Evolutionary conservation across 495 filamentous ascomycete genomes (phyloP).

Genomic region (Aspergillus egyptiacus): DNA sequence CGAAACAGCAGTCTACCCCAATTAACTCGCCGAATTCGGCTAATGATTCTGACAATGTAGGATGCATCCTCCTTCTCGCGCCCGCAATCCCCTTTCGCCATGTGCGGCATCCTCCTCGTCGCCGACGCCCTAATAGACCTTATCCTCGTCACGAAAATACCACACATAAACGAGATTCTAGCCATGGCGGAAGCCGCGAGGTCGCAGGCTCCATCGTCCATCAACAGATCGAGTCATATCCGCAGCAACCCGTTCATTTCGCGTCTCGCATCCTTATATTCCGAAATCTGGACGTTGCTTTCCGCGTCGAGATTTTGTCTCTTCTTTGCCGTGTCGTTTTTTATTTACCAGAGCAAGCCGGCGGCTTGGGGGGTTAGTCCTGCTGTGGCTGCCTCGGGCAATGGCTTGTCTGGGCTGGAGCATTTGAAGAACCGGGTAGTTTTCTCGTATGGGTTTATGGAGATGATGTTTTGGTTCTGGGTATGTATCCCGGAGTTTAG

Average conservation of each 20-base stretch:
- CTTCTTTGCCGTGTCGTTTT: slow-evolving; percentile 60
- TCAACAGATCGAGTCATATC: slow-evolving; percentile 11
- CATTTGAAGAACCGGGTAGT: slow-evolving; percentile 72
- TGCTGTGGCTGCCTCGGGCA: slow-evolving; percentile 12
- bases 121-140: slow-evolving; percentile 67
- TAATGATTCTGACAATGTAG: too few relatives aligned
- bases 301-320: slow-evolving; percentile 60
- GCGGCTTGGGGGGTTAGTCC: slow-evolving; percentile 30
- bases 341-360: slow-evolving; percentile 57
- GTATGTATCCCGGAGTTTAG: slow-evolving; percentile 33
- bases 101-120: slow-evolving; percentile 64
- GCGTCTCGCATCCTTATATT: slow-evolving; percentile 46
- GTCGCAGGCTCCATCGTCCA: slow-evolving; percentile 9
- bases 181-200: slow-evolving; percentile 26
- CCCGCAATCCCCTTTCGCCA: slow-evolving; percentile 60
- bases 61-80: slow-evolving; percentile 46
- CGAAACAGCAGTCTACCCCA: slow-evolving; percentile 9
- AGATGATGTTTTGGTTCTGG: slow-evolving; percentile 87
- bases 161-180: slow-evolving; percentile 36
- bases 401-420: slow-evolving; percentile 40
- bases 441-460: slow-evolving; percentile 78
- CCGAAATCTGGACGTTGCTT: slow-evolving; percentile 73
- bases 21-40: too few relatives aligned
- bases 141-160: slow-evolving; percentile 54
- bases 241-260: slow-evolving; percentile 24